phyloP scores from a whole-genome alignment of 768 basidiomycete species.

The Amanita polypyramis region DNA sequence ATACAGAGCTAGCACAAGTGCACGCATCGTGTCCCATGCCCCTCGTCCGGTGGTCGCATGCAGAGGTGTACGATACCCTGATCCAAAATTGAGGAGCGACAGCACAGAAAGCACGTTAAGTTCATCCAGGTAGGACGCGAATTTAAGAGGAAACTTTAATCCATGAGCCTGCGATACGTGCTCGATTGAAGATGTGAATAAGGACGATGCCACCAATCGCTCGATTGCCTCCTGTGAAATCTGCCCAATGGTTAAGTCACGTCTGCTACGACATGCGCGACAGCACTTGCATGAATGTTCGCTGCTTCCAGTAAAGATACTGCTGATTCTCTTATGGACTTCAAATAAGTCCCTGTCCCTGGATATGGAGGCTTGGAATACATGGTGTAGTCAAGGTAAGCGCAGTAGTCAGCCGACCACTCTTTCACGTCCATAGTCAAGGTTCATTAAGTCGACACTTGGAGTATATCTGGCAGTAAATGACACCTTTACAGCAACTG shows the following conservation, averaged over 20 bases:
- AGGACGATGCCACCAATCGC: slow-evolving; percentile 51
- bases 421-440: background rate
- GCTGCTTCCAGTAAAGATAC: no score
- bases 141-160: slow-evolving; percentile 68
- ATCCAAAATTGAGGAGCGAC: slow-evolving; percentile 74
- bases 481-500: slow-evolving; percentile 45
- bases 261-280: background rate
- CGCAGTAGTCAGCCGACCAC: no score
- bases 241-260: slow-evolving; percentile 22
- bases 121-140: slow-evolving; percentile 62
- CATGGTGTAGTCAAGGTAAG: no score
- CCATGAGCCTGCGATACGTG: slow-evolving; percentile 59
- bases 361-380: slow-evolving; percentile 26
- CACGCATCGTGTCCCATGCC: slow-evolving; percentile 76
- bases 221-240: slow-evolving; percentile 47
- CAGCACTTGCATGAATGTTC: slow-evolving; percentile 37
- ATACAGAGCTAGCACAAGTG: slow-evolving; percentile 62
- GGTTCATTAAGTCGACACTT: background rate
- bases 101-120: slow-evolving; percentile 75
- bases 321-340: slow-evolving; percentile 42
- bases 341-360: slow-evolving; percentile 34
- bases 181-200: slow-evolving; percentile 52
- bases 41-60: slow-evolving; percentile 67
- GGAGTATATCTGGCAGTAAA: slow-evolving; percentile 24
- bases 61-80: slow-evolving; percentile 68